phyloP scores from a whole-genome alignment of 441 rosid species.

The Gossypium schwendimanii region DNA sequence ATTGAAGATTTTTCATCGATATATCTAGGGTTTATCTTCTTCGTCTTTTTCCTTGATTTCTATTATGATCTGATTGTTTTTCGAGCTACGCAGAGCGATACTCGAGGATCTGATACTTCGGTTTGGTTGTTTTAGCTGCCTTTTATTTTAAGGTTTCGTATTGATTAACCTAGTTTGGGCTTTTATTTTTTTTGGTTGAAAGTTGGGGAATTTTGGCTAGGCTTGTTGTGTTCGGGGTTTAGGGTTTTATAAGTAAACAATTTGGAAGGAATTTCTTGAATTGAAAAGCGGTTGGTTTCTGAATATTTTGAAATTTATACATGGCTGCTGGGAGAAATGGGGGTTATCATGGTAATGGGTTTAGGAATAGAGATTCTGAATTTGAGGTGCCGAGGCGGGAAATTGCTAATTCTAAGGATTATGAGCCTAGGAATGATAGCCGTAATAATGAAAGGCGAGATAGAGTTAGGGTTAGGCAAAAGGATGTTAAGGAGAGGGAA shows the following conservation, averaged over 20 bases:
- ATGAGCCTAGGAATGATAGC: constrained; percentile 36
- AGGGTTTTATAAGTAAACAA: constrained; percentile 20
- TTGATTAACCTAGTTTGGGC: constrained; percentile 9
- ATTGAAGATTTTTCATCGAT: background rate
- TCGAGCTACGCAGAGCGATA: background rate
- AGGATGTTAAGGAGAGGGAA: constrained; percentile 60
- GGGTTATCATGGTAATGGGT: constrained; percentile 58
- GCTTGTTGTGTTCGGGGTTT: constrained; percentile 8
- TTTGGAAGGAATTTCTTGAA: constrained; percentile 3
- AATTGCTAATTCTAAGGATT: constrained; percentile 39
- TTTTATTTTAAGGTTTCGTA: constrained; percentile 11
- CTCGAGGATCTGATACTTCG: background rate
- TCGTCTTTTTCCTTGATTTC: constrained; percentile 3
- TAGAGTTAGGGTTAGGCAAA: constrained; percentile 45
- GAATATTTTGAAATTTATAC: constrained; percentile 11
- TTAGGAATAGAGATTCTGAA: constrained; percentile 54
- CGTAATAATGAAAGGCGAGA: constrained; percentile 34
- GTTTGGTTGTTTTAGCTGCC: constrained; percentile 5
- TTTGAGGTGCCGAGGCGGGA: constrained; percentile 44
- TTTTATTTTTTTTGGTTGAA: background rate
- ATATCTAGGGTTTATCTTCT: constrained; percentile 8
- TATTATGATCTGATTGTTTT: background rate
- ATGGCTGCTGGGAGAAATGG: constrained; percentile 93
- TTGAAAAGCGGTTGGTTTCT: constrained; percentile 23
- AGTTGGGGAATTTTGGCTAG: background rate